Percentiles rank a stretch among this genome's conserved stretches.
These are phyloP conservation scores for Alternaria viburni DNA, from an alignment of 2,329 filamentous ascomycete species.

Conservation along the genomic window DNA sequence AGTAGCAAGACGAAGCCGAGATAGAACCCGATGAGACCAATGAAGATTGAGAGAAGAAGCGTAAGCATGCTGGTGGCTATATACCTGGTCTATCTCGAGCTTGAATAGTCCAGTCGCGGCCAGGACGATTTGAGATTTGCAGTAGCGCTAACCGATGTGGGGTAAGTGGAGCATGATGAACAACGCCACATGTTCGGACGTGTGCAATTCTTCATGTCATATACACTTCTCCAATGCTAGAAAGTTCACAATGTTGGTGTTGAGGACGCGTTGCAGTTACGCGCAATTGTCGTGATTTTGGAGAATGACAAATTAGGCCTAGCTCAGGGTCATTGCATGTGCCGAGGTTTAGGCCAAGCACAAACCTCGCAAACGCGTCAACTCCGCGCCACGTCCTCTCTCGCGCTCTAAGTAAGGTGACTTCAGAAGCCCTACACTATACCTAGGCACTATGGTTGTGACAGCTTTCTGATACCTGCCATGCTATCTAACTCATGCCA, in stretches of 20 bases:
- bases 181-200: neutral
- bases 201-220: neutral
- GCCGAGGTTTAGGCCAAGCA: neutral
- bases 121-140: neutral
- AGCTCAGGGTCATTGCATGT: neutral
- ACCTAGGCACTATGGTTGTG: neutral
- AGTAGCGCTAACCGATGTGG: neutral
- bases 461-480: neutral
- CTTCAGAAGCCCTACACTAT: too few relatives aligned
- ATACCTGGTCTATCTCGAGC: neutral
- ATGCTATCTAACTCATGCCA: neutral
- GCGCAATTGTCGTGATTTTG: neutral
- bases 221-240: neutral
- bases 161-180: neutral
- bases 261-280: neutral
- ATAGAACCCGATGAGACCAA: conserved; percentile 42
- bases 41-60: conserved; percentile 28
- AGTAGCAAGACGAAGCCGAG: conserved; percentile 55
- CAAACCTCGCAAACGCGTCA: neutral
- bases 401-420: too few relatives aligned
- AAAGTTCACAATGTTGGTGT: neutral
- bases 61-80: conserved; percentile 24
- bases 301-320: neutral
- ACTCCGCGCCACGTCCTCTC: too few relatives aligned
- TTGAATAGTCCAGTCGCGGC: neutral